These are phyloP conservation scores for Sclerotinia trifoliorum DNA, from an alignment of 2,329 filamentous ascomycete genomes.

Conservation along the genomic window DNA sequence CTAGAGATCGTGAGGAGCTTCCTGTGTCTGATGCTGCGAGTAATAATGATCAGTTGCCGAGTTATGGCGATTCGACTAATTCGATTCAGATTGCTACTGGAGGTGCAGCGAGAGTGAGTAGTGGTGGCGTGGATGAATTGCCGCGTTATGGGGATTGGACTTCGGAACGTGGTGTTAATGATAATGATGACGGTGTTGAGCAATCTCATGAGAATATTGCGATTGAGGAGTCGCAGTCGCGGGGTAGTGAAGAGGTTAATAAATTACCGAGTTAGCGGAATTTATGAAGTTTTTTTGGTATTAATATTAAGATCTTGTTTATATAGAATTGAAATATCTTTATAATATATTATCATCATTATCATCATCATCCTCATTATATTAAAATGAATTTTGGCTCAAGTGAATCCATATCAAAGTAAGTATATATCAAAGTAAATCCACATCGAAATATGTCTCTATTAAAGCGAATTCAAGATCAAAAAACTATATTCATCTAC, in stretches of 20 bases:
- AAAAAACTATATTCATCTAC: too few relatives aligned
- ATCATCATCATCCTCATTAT: too few relatives aligned
- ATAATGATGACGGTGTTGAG: background rate
- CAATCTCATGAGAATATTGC: background rate
- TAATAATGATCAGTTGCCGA: conserved; percentile 11
- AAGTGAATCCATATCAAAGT: too few relatives aligned
- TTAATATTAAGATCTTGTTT: too few relatives aligned
- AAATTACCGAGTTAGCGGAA: background rate
- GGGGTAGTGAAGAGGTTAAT: background rate
- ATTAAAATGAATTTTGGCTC: too few relatives aligned
- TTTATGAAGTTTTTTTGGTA: background rate
- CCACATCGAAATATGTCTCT: too few relatives aligned
- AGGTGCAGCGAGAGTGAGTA: background rate
- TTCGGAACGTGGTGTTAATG: background rate
- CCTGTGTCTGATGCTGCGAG: too few relatives aligned
- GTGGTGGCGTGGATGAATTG: conserved; percentile 8
- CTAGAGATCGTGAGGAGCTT: background rate
- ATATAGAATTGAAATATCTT: too few relatives aligned
- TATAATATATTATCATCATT: too few relatives aligned
- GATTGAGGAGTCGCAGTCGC: background rate
- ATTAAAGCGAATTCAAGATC: too few relatives aligned
- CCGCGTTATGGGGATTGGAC: conserved; percentile 4
- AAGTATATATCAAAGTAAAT: too few relatives aligned
- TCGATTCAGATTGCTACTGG: background rate
- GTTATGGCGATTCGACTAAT: conserved; percentile 3